Evolutionary conservation across 805 yeast species (phyloP).

Genomic region (Geotrichum ghanense): DNA sequence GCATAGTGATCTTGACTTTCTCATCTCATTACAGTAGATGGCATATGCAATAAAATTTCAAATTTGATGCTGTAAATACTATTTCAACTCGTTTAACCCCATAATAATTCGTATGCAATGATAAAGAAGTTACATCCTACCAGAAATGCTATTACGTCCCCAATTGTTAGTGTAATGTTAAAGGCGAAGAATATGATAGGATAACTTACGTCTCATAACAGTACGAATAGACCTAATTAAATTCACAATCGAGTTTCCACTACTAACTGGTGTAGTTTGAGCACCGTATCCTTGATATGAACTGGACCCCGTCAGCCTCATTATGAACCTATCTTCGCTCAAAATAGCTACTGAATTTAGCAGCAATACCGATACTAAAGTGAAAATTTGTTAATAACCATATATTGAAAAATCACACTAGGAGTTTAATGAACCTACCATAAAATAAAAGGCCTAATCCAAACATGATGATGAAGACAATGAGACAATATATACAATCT

Average conservation of each 20-base stretch:
- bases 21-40: neutral
- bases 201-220: neutral
- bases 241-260: neutral
- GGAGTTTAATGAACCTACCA: too few species aligned
- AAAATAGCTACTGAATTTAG: neutral
- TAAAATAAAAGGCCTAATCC: neutral
- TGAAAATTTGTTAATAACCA: neutral
- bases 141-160: neutral
- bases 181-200: too few species aligned
- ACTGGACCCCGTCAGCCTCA: neutral
- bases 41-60: too few species aligned
- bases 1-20: neutral
- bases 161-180: too few species aligned
- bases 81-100: too few species aligned
- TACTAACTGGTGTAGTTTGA: neutral
- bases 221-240: neutral
- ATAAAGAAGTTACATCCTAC: neutral
- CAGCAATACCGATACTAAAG: neutral
- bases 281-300: neutral
- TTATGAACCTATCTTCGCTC: neutral
- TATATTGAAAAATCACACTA: too few species aligned
- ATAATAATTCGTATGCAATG: neutral
- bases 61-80: too few species aligned
- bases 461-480: too few species aligned
- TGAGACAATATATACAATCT: too few species aligned